Conservation (phyloP, 257 asterid genomes). For the Solanum piurae region DNA sequence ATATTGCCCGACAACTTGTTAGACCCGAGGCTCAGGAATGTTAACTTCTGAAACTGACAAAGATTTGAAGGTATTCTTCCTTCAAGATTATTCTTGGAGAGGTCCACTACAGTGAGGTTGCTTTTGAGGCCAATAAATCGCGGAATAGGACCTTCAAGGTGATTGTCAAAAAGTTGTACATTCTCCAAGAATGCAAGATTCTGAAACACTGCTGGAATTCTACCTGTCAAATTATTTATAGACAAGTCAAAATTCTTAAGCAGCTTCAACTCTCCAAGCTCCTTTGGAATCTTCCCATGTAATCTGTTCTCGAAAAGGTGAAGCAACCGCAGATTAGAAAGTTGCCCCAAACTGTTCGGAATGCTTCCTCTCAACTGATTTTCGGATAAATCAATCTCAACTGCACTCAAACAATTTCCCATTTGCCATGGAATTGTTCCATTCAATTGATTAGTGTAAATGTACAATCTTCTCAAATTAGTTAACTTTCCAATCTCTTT, state of each 20-base stretch:
- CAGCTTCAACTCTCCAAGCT: conserved; percentile 42
- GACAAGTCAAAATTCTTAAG: conserved; percentile 54
- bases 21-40: conserved; percentile 65
- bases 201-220: conserved; percentile 59
- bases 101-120: conserved; percentile 52
- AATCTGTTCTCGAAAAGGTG: conserved; percentile 70
- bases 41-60: conserved; percentile 41
- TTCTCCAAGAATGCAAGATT: conserved; percentile 40
- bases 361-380: conserved; percentile 50
- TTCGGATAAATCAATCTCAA: conserved; percentile 77
- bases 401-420: conserved; percentile 44
- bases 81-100: conserved; percentile 60
- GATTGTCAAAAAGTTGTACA: conserved; percentile 69
- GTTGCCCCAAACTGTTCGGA: conserved; percentile 35
- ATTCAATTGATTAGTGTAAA: conserved; percentile 57
- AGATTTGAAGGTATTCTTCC: conserved; percentile 64
- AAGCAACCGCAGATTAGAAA: conserved; percentile 47
- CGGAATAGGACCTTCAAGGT: conserved; percentile 59
- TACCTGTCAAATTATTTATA: conserved; percentile 61
- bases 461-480: conserved; percentile 36
- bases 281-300: conserved; percentile 49
- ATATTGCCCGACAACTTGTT: conserved; percentile 63
- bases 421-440: conserved; percentile 67
- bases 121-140: conserved; percentile 47
- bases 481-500: conserved; percentile 54